A percentile compares a stretch with the other conserved stretches of the same genome.
phyloP scores from a whole-genome alignment of 2,329 filamentous ascomycete genomes.

The Pyrenophora tritici-repentis region DNA sequence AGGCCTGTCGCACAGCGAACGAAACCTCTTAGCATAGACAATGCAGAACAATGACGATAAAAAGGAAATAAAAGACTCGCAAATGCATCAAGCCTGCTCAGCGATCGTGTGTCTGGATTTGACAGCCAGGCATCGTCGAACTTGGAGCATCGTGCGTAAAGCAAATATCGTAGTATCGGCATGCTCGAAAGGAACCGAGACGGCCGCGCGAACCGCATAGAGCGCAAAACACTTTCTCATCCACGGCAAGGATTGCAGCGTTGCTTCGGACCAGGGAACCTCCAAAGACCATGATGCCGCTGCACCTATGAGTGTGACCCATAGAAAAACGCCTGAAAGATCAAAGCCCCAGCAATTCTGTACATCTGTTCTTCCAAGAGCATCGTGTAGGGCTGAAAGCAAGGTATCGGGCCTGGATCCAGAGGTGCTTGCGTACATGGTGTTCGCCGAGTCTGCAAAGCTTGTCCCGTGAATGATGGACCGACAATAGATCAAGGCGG shows the following conservation, averaged over 20 bases:
- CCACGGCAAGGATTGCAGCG: slow-evolving; percentile 21
- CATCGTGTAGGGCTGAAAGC: slow-evolving; percentile 30
- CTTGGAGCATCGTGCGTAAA: slow-evolving; percentile 34
- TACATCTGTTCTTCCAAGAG: slow-evolving; percentile 32
- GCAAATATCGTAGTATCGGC: slow-evolving; percentile 27
- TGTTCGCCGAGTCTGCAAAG: slow-evolving; percentile 29
- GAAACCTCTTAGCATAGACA: no score
- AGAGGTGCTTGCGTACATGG: slow-evolving; percentile 19
- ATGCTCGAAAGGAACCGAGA: slow-evolving; percentile 27
- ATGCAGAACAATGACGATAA: background rate
- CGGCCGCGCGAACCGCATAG: slow-evolving; percentile 27
- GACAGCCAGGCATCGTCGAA: slow-evolving; percentile 28
- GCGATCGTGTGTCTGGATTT: slow-evolving; percentile 5
- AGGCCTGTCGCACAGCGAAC: no score
- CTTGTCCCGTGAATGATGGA: slow-evolving; percentile 35
- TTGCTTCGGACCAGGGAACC: slow-evolving; percentile 8
- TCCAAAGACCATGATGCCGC: slow-evolving; percentile 29
- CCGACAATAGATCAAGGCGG: slow-evolving; percentile 39
- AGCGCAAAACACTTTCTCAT: slow-evolving; percentile 40
- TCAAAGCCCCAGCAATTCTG: slow-evolving; percentile 28
- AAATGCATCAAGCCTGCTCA: background rate
- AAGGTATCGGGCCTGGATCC: slow-evolving; percentile 9
- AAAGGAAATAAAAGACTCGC: background rate
- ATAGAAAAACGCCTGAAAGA: slow-evolving; percentile 37
- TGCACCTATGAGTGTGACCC: slow-evolving; percentile 40